phyloP scores from a whole-genome alignment of 2,329 filamentous ascomycete genomes.

The Escovopsis weberi region DNA sequence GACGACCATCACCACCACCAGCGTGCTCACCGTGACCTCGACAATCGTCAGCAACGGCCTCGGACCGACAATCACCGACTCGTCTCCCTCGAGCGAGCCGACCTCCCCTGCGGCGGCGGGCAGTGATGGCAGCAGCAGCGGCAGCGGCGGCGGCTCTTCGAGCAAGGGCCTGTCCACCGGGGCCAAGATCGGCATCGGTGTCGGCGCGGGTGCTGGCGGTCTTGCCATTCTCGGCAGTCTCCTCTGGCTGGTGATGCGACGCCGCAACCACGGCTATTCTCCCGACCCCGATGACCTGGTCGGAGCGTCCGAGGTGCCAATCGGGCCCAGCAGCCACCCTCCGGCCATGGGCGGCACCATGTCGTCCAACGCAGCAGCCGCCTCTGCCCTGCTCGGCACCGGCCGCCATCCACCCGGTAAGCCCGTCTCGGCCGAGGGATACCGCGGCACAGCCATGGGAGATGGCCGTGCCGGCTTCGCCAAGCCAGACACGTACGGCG shows the following conservation, averaged over 20 bases:
- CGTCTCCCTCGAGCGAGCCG: background rate
- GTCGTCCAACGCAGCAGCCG: constrained; percentile 14
- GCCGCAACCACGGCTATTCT: constrained; percentile 18
- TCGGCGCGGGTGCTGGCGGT: constrained; percentile 23
- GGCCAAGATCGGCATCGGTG: constrained; percentile 30
- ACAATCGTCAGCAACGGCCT: constrained; percentile 18
- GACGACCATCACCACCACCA: constrained; percentile 24
- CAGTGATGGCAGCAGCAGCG: constrained; percentile 6
- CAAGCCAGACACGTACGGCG: constrained; percentile 22
- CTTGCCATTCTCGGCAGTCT: constrained; percentile 17
- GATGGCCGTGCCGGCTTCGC: constrained; percentile 25
- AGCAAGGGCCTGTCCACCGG: constrained; percentile 22
- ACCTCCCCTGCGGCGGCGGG: constrained; percentile 13
- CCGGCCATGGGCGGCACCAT: constrained; percentile 13
- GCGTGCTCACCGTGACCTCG: constrained; percentile 21
- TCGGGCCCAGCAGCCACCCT: constrained; percentile 15
- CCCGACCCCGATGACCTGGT: constrained; percentile 24
- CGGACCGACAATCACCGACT: constrained; percentile 14
- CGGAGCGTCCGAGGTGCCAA: constrained; percentile 28
- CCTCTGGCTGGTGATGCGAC: constrained; percentile 17
- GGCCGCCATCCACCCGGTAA: constrained; percentile 12
- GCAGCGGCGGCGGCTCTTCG: constrained; percentile 6
- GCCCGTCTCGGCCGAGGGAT: constrained; percentile 17
- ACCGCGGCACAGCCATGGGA: constrained; percentile 25
- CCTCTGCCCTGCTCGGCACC: constrained; percentile 13